These are phyloP conservation scores for Clarireedia sp. DNA, from an alignment of 2,329 filamentous ascomycete genomes.

Conservation along the genomic window DNA sequence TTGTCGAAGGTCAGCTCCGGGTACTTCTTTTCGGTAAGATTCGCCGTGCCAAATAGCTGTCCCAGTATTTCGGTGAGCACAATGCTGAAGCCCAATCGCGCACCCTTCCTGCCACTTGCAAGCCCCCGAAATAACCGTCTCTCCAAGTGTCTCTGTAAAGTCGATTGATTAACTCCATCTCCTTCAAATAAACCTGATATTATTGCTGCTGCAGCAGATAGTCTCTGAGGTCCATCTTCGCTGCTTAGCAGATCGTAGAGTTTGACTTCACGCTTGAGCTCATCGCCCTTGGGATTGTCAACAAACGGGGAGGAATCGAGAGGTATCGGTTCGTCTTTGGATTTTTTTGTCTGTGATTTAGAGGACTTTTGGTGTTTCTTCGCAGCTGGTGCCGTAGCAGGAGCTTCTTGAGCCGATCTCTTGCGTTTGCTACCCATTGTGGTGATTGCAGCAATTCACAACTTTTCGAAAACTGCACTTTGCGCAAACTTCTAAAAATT, in stretches of 20 bases:
- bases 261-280: conserved; percentile 48
- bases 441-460: not conserved
- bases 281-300: conserved; percentile 43
- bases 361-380: conserved; percentile 23
- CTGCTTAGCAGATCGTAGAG: conserved; percentile 56
- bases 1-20: conserved; percentile 50
- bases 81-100: conserved; percentile 80
- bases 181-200: conserved; percentile 46
- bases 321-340: conserved; percentile 7
- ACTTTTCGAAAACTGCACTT: not conserved
- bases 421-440: conserved; percentile 39
- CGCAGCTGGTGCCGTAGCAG: conserved; percentile 14
- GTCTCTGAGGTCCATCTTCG: conserved; percentile 47
- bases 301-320: conserved; percentile 37
- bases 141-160: conserved; percentile 51
- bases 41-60: conserved; percentile 53
- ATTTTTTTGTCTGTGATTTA: conserved; percentile 10
- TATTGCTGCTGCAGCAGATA: conserved; percentile 51
- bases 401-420: conserved; percentile 27
- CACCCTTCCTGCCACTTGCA: conserved; percentile 82
- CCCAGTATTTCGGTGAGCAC: conserved; percentile 75
- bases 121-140: conserved; percentile 76
- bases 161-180: conserved; percentile 42
- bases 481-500: conserved; percentile 4
- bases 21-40: conserved; percentile 40